Conservation (phyloP, 495 filamentous ascomycete genomes). For the Geoglossum glabrum region DNA sequence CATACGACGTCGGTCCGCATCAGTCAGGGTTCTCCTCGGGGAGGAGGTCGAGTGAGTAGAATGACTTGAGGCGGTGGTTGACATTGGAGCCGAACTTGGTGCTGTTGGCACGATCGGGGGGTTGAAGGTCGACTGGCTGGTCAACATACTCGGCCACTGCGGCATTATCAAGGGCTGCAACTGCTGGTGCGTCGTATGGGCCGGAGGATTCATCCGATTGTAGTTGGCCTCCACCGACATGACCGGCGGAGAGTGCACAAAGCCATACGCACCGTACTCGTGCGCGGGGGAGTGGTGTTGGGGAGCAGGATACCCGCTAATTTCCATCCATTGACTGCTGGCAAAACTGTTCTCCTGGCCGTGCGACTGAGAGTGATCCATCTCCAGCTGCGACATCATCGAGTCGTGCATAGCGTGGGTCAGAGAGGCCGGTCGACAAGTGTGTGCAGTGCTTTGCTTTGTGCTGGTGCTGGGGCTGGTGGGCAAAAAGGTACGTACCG, state of each 20-base stretch:
- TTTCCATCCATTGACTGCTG: conserved; percentile 2
- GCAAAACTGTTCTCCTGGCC: conserved; percentile 3
- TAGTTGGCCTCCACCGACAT: conserved; percentile 22
- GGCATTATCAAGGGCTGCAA: conserved; percentile 30
- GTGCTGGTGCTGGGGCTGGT: not conserved
- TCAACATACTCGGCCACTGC: conserved; percentile 33
- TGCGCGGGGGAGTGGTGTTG: conserved; percentile 23
- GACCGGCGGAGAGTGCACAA: conserved; percentile 14
- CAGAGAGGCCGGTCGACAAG: not conserved
- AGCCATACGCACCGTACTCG: conserved; percentile 24
- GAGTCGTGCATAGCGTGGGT: not conserved
- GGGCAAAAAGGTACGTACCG: not conserved
- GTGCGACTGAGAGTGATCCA: conserved; percentile 3
- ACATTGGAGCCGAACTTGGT: not conserved
- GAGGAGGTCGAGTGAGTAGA: conserved; percentile 29
- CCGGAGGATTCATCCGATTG: conserved; percentile 18
- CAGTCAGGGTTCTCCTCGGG: conserved; percentile 77
- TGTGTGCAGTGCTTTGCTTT: not conserved
- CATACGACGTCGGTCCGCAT: conserved; percentile 81
- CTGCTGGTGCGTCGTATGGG: conserved; percentile 22
- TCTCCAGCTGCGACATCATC: conserved; percentile 1
- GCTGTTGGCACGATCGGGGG: conserved; percentile 13
- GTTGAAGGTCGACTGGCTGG: conserved; percentile 25
- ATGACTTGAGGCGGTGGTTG: conserved; percentile 12
- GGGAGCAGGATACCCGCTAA: conserved; percentile 1